phyloP scores from a whole-genome alignment of 805 yeast genomes.

The Trichomonascus vanleenenianus region DNA sequence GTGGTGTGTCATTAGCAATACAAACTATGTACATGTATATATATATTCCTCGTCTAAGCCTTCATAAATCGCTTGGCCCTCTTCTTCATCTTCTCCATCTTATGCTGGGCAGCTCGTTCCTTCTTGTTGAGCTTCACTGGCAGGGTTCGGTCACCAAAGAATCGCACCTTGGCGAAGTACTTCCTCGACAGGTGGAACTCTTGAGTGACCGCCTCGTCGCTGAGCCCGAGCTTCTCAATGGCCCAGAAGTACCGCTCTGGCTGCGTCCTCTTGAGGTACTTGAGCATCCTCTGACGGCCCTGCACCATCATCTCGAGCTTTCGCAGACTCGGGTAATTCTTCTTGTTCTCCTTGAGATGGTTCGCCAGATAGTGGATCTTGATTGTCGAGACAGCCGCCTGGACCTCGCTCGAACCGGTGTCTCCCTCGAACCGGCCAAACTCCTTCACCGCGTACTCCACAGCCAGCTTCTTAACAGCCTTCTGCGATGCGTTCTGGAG shows the following conservation, averaged over 20 bases:
- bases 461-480: conserved; percentile 52
- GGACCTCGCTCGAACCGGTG: conserved; percentile 92
- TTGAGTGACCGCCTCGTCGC: conserved; percentile 65
- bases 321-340: conserved; percentile 67
- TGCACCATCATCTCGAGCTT: conserved; percentile 77
- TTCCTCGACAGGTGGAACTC: conserved; percentile 49
- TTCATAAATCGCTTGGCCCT: conserved; percentile 17
- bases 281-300: conserved; percentile 74
- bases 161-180: conserved; percentile 28
- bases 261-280: conserved; percentile 71
- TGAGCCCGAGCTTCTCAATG: conserved; percentile 77
- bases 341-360: conserved; percentile 61
- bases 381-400: conserved; percentile 84
- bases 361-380: conserved; percentile 69
- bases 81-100: conserved; percentile 14
- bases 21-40: background rate
- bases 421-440: conserved; percentile 82
- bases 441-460: conserved; percentile 63
- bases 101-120: conserved; percentile 15
- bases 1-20: background rate
- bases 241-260: conserved; percentile 82
- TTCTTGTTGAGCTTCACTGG: conserved; percentile 22
- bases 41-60: background rate
- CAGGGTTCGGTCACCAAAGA: conserved; percentile 32
- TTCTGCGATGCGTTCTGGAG: conserved; percentile 59